phyloP scores from a whole-genome alignment of 73 alveolate species.

The Tetrahymena malaccensis region DNA sequence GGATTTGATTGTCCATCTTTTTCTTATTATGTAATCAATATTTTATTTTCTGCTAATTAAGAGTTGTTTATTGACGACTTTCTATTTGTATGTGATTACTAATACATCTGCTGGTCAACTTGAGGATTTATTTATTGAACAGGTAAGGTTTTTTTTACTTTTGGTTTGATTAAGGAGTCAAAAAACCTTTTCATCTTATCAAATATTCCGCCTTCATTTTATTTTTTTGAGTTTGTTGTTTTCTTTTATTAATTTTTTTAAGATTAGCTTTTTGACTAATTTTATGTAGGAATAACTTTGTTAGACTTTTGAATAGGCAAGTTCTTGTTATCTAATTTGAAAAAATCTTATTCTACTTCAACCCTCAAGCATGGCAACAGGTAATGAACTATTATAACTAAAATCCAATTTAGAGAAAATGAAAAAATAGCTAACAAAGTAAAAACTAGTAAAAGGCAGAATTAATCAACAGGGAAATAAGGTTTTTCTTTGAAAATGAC shows the following conservation, averaged over 20 bases:
- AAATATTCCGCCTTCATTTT: not conserved
- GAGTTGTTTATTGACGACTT: not conserved
- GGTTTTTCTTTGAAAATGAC: not conserved
- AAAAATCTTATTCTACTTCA: not conserved
- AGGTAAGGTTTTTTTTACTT: not conserved
- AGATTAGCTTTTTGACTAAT: not conserved
- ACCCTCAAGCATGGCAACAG: not conserved
- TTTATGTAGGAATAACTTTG: not conserved
- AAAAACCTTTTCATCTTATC: too few relatives aligned
- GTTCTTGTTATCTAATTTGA: not conserved
- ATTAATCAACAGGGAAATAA: not conserved
- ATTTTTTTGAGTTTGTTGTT: not conserved
- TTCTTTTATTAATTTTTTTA: not conserved
- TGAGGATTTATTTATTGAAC: too few relatives aligned
- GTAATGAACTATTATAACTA: not conserved
- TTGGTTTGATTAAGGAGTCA: too few relatives aligned
- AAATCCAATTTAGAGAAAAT: not conserved
- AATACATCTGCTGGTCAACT: not conserved
- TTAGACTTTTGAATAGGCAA: not conserved
- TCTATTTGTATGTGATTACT: not conserved
- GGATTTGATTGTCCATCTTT: not conserved
- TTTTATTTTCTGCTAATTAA: not conserved
- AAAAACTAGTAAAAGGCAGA: not conserved
- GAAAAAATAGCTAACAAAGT: not conserved
- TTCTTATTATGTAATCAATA: not conserved